Evolutionary conservation across 805 yeast genomes (phyloP).

Genomic region (Wickerhamomyces silvicola): DNA sequence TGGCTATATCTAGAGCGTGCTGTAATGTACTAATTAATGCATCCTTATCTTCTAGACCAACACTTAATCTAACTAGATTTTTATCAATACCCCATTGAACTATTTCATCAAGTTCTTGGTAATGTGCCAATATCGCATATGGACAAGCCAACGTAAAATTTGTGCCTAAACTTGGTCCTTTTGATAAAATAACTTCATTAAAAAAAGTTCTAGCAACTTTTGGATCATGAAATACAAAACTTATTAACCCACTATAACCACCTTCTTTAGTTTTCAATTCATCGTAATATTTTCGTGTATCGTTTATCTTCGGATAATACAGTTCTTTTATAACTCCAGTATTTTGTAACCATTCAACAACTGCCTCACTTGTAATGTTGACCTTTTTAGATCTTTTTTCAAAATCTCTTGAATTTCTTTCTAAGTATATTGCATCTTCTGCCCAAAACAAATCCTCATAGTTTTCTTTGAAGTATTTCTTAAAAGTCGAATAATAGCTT

Average conservation of each 20-base stretch:
- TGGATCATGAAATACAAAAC: conserved; percentile 61
- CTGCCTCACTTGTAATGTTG: conserved; percentile 49
- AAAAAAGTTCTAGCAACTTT: conserved; percentile 67
- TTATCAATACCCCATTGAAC: conserved; percentile 79
- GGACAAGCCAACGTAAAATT: conserved; percentile 89
- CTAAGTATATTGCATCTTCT: conserved; percentile 88
- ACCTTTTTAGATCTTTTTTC: conserved; percentile 48
- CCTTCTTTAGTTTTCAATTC: conserved; percentile 58
- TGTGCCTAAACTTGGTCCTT: conserved; percentile 90
- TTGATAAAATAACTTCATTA: conserved; percentile 60
- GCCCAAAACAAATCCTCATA: conserved; percentile 83
- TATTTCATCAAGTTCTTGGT: conserved; percentile 71
- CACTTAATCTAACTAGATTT: conserved; percentile 69
- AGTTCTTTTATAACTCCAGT: conserved; percentile 49
- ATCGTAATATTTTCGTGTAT: conserved; percentile 62
- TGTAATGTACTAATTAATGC: conserved; percentile 46
- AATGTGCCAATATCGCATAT: conserved; percentile 82
- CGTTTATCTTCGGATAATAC: conserved; percentile 59
- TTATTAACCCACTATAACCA: conserved; percentile 85
- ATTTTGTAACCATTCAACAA: conserved; percentile 46
- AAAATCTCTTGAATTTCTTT: conserved; percentile 90
- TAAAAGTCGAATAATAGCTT: conserved; percentile 40
- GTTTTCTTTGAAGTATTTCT: conserved; percentile 40
- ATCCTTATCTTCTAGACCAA: conserved; percentile 73
- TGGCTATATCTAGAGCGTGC: conserved; percentile 41